These are phyloP conservation scores for Hypomontagnella submonticulosa DNA, from an alignment of 495 filamentous ascomycete genomes.

Conservation along the genomic window DNA sequence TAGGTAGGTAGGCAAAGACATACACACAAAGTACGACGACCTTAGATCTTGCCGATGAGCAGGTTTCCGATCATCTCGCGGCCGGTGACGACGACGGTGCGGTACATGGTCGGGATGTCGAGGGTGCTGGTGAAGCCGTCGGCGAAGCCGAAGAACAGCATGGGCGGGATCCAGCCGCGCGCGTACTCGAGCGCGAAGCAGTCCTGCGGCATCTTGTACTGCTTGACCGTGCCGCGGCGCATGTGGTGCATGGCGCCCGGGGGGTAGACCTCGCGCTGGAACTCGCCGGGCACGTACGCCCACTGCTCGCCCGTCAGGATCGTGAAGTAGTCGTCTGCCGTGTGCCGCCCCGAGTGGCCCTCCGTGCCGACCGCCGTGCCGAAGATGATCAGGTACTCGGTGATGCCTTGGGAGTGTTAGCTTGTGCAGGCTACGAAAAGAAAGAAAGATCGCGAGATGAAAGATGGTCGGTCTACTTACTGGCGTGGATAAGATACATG, in stretches of 20 bases:
- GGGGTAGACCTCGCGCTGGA: conserved; percentile 78
- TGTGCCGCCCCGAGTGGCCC: conserved; percentile 86
- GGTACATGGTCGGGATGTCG: conserved; percentile 82
- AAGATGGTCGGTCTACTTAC: conserved; percentile 52
- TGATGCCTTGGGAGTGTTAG: conserved; percentile 58
- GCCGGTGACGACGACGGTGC: conserved; percentile 74
- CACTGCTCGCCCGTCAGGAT: conserved; percentile 80
- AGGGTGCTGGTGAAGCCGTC: conserved; percentile 80
- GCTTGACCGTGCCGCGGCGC: conserved; percentile 77
- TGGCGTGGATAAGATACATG: conserved; percentile 90
- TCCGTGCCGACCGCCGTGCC: conserved; percentile 89
- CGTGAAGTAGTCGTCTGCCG: conserved; percentile 92
- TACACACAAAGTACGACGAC: background rate
- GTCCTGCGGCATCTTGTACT: conserved; percentile 82
- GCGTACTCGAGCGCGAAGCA: conserved; percentile 93
- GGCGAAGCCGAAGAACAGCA: conserved; percentile 88
- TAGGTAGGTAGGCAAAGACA: background rate
- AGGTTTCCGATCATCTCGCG: conserved; percentile 79
- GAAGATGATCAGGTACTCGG: conserved; percentile 85
- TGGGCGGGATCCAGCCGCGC: conserved; percentile 88
- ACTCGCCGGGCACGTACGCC: conserved; percentile 75
- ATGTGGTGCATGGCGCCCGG: conserved; percentile 82
- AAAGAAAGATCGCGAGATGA: background rate
- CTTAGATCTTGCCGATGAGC: conserved; percentile 74
- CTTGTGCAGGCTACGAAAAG: conserved; percentile 3